Base-by-base conservation (phyloP, 1,284 basidiomycete species). In the Ustilago curta region DNA sequence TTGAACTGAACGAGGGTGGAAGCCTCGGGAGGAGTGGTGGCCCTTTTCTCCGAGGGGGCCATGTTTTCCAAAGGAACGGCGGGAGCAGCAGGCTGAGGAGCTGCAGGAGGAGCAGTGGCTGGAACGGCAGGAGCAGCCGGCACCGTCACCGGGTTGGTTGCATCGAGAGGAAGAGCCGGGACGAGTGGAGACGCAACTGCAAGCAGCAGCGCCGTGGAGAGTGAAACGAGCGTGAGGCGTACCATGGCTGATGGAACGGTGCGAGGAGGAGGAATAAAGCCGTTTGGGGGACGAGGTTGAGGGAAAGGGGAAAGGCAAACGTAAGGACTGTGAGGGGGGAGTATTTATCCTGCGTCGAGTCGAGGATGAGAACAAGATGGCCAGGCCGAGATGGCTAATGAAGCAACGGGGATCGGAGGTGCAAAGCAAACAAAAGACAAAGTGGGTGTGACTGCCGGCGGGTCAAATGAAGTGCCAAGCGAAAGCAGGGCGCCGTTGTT, bases 1-100 rank as follows among this genome's bases (percentile, higher is more conserved):
- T 59, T 50, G 59, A 52, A 72, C 19, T 72, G 70, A 19, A 63
- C 27, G 4, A 72, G 52, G 2, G 59, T 72, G 11, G 64, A 64
- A 14, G 64, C 70, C 4, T 39, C 8, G 3, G 70, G 70, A 14
- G 64, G 19, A 14, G 50, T 21, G 3, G 69, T 57, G 39, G 58
- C 5, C 19, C 11, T 25, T 16, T 31, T 29, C 25, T 19, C 7
- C 4, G 31, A 5, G 8, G 56, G 23, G 8, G 45, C 6, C 1
- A 6, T 50, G 19, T 45, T 45, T n/a, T 12, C 7, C n/a, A 27
- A 8, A 16, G 45, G 27, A n/a, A 18, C 40, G 16, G 45, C 29
- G n/a, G 48, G 18, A 6, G 48, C 11, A 4, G 27, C 29, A 32
- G n/a, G 23, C 14, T 19, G 16, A 25, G 49, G 42, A 21, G 42